phyloP scores from a whole-genome alignment of 495 filamentous ascomycete species.

The Penicillium samsonianum region DNA sequence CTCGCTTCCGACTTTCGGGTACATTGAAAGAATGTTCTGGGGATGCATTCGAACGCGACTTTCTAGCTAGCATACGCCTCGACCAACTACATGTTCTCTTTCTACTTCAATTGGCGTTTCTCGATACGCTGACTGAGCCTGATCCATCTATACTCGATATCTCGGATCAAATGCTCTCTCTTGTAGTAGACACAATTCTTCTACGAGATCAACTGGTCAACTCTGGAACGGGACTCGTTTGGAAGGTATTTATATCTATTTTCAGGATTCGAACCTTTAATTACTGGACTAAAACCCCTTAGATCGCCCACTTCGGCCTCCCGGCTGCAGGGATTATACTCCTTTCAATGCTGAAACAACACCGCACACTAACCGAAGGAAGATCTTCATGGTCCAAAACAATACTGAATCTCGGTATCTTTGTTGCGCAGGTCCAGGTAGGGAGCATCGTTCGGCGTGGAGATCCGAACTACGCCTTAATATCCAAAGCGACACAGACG shows the following conservation, averaged over 20 bases:
- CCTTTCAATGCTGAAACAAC: slow-evolving; percentile 37
- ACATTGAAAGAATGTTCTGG: slow-evolving; percentile 28
- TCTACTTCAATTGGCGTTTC: slow-evolving; percentile 33
- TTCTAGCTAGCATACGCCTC: slow-evolving; percentile 38
- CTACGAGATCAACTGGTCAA: slow-evolving; percentile 41
- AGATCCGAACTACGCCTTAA: slow-evolving; percentile 40
- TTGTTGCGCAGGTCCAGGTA: slow-evolving; percentile 42
- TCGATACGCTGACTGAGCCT: slow-evolving; percentile 34
- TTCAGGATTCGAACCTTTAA: too few species aligned
- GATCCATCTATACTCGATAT: slow-evolving; percentile 33
- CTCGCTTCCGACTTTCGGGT: slow-evolving; percentile 27
- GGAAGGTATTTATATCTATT: slow-evolving; percentile 33
- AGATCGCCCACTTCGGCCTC: slow-evolving; percentile 42
- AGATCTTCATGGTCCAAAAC: slow-evolving; percentile 30
- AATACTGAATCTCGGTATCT: slow-evolving; percentile 37
- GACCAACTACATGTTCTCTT: slow-evolving; percentile 44
- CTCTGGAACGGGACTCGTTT: slow-evolving; percentile 40
- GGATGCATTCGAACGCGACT: slow-evolving; percentile 35
- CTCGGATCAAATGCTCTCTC: slow-evolving; percentile 37
- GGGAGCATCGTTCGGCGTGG: slow-evolving; percentile 36
- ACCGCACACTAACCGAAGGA: slow-evolving; percentile 6
- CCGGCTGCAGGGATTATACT: slow-evolving; percentile 44
- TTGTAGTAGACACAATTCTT: slow-evolving; percentile 40
- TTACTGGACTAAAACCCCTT: background rate
- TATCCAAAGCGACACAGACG: slow-evolving; percentile 34